These are phyloP conservation scores for Platanthera guangdongensis DNA, from an alignment of 106 monocot species.

Conservation along the genomic window DNA sequence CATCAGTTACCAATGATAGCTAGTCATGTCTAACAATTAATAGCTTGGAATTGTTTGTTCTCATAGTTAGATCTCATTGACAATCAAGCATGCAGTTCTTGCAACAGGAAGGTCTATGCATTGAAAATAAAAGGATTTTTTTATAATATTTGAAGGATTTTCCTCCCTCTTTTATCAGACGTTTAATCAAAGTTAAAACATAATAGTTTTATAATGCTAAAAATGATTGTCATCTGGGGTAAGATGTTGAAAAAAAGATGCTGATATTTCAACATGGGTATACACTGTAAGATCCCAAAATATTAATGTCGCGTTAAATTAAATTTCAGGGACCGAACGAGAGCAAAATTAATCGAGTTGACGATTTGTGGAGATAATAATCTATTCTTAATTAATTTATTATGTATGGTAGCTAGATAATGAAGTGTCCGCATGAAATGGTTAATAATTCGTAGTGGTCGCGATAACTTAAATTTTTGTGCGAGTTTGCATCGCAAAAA, in stretches of 20 bases:
- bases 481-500: too few relatives aligned
- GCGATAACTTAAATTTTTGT: too few relatives aligned
- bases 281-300: not conserved
- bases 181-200: not conserved
- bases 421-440: too few relatives aligned
- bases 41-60: not conserved
- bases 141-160: not conserved
- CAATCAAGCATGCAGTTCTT: not conserved
- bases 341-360: too few relatives aligned
- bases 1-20: not conserved
- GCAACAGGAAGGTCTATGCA: not conserved
- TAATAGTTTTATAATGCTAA: not conserved
- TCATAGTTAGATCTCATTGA: not conserved
- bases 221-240: not conserved
- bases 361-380: too few relatives aligned
- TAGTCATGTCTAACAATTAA: not conserved
- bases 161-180: too few relatives aligned
- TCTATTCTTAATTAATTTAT: too few relatives aligned
- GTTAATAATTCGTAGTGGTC: too few relatives aligned
- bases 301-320: too few relatives aligned
- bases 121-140: not conserved
- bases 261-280: not conserved
- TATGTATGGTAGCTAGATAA: too few relatives aligned
- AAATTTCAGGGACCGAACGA: too few relatives aligned
- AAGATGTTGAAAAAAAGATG: not conserved